Conservation (phyloP, 1,284 basidiomycete genomes). For the Boletus semigastroideus region DNA sequence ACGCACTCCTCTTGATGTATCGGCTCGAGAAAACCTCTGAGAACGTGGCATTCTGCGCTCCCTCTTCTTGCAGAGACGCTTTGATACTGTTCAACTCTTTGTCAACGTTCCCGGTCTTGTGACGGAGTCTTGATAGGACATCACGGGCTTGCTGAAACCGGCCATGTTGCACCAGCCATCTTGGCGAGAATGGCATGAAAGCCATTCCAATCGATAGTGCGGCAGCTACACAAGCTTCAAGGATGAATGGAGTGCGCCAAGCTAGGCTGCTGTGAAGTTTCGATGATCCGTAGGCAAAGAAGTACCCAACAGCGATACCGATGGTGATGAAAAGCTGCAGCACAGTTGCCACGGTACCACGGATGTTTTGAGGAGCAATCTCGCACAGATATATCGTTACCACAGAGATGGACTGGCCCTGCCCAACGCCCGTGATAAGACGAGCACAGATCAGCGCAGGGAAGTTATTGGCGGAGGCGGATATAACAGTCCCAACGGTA, state of each 20-base stretch:
- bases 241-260: slow-evolving; percentile 48
- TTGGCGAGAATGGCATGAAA: slow-evolving; percentile 53
- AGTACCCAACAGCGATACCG: slow-evolving; percentile 49
- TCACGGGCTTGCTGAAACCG: slow-evolving; percentile 41
- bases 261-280: slow-evolving; percentile 39
- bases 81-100: slow-evolving; percentile 24
- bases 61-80: slow-evolving; percentile 26
- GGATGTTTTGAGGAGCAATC: slow-evolving; percentile 42
- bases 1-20: slow-evolving; percentile 38
- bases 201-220: slow-evolving; percentile 45
- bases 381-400: slow-evolving; percentile 49
- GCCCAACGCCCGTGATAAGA: slow-evolving; percentile 46
- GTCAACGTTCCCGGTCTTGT: slow-evolving; percentile 11
- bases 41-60: slow-evolving; percentile 19
- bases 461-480: slow-evolving; percentile 33
- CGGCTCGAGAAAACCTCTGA: slow-evolving; percentile 33
- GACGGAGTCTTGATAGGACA: slow-evolving; percentile 22
- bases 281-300: slow-evolving; percentile 49
- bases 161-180: slow-evolving; percentile 49
- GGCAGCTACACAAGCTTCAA: slow-evolving; percentile 42
- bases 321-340: slow-evolving; percentile 47
- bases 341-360: slow-evolving; percentile 44
- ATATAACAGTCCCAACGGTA: slow-evolving; percentile 38
- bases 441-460: slow-evolving; percentile 46
- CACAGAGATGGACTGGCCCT: slow-evolving; percentile 48